Evolutionary conservation across 371 early-diverging fungal species (phyloP).

Genomic region (Dichotomocladium elegans): DNA sequence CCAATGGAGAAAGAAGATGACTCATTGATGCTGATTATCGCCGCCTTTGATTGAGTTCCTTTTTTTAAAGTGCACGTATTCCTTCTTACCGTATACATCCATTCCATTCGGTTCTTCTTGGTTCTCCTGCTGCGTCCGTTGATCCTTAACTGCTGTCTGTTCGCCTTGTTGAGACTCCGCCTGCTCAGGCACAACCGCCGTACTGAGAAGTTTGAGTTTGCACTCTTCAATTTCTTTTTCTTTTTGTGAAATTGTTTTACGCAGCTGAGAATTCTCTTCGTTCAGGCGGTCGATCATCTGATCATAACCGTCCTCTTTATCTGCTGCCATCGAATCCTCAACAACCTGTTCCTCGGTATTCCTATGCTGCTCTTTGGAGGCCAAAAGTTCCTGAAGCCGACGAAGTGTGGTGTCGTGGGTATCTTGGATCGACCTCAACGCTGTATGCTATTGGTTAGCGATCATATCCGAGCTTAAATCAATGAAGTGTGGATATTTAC

Average conservation of each 20-base stretch:
- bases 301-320: neutral
- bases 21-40: slow-evolving; percentile 45
- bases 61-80: no score
- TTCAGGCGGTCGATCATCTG: no score
- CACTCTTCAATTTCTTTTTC: slow-evolving; percentile 11
- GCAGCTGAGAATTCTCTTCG: slow-evolving; percentile 16
- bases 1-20: slow-evolving; percentile 29
- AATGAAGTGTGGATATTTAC: neutral
- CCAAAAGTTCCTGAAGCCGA: neutral
- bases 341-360: neutral
- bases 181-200: no score
- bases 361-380: neutral
- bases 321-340: neutral
- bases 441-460: neutral
- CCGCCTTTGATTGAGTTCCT: no score
- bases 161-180: slow-evolving; percentile 1
- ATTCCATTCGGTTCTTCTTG: slow-evolving; percentile 1
- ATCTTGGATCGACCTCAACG: neutral
- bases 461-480: neutral
- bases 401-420: neutral
- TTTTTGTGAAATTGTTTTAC: slow-evolving; percentile 1
- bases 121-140: neutral
- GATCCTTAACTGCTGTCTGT: neutral
- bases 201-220: neutral
- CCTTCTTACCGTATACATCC: slow-evolving; percentile 24